Evolutionary conservation across 164 flowering plant genomes (phyloP).

Genomic region (Vitis rotundifolia): DNA sequence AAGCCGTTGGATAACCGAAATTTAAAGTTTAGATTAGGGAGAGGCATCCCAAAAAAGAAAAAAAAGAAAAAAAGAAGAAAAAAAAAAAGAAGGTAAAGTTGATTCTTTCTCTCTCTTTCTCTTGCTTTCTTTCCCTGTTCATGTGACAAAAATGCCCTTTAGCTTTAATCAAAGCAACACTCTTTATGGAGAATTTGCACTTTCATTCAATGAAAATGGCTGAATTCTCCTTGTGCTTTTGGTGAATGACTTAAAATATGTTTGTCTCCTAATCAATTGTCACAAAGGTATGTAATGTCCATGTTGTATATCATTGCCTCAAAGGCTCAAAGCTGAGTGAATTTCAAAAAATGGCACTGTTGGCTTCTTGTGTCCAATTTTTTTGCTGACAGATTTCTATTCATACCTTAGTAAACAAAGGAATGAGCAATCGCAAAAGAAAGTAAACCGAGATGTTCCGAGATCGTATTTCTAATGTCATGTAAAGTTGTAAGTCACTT

Average conservation of each 20-base stretch:
- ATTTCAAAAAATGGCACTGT: not conserved
- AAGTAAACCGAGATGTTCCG: too few species aligned
- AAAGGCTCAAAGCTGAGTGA: constrained; percentile 6
- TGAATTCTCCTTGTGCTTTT: constrained; percentile 21
- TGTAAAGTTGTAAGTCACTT: too few species aligned
- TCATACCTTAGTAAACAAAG: too few species aligned
- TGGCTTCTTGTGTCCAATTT: not conserved
- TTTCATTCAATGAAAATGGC: constrained; percentile 37
- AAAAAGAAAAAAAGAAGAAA: too few species aligned
- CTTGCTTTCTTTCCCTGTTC: constrained; percentile 20
- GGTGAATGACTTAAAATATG: constrained; percentile 7
- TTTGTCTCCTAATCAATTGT: too few species aligned
- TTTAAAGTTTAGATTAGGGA: constrained; percentile 52
- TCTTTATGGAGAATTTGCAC: constrained; percentile 45
- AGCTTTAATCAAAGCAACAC: constrained; percentile 49
- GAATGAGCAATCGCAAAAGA: too few species aligned
- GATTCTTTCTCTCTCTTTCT: constrained; percentile 26
- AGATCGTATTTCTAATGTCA: too few species aligned
- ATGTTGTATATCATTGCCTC: constrained; percentile 1
- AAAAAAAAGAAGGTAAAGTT: constrained; percentile 36
- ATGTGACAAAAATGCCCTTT: constrained; percentile 63
- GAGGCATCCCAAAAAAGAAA: not conserved
- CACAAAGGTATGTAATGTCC: too few species aligned
- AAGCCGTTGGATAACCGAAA: constrained; percentile 66
- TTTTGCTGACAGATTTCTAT: too few species aligned